Conservation (phyloP, 75 land plant species). For the Pinus taeda region DNA sequence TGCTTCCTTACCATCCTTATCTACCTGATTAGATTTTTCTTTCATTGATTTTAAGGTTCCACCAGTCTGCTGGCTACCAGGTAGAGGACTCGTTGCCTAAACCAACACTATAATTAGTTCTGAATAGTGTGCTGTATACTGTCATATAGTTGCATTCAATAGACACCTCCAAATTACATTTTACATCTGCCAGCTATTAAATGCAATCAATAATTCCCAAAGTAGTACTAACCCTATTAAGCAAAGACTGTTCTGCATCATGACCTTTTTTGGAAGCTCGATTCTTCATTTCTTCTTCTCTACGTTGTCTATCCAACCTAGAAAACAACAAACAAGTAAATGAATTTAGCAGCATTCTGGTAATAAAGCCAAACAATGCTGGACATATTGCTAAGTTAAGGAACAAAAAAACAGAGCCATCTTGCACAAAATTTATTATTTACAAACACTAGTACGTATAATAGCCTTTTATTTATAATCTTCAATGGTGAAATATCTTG, state of each 20-base stretch:
- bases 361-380: neutral
- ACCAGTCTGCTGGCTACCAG: conserved; percentile 54
- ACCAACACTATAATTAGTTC: neutral
- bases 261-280: conserved; percentile 69
- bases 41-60: conserved; percentile 85
- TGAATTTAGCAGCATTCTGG: neutral
- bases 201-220: neutral
- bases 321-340: neutral
- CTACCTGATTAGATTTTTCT: conserved; percentile 55
- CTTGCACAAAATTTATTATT: too few relatives aligned
- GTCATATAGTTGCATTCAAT: too few relatives aligned
- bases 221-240: conserved; percentile 52
- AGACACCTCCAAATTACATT: neutral
- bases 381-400: neutral
- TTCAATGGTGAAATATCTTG: too few relatives aligned
- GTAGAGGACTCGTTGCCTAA: conserved; percentile 91
- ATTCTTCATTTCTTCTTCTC: conserved; percentile 84
- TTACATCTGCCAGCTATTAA: neutral
- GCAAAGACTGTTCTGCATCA: conserved; percentile 78
- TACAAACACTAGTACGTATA: too few relatives aligned
- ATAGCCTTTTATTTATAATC: too few relatives aligned
- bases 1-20: conserved; percentile 72
- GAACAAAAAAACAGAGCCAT: too few relatives aligned
- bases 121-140: neutral
- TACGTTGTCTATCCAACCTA: conserved; percentile 92